Percentiles rank a stretch among this genome's conserved stretches.
These are phyloP conservation scores for Xylaria sp. DNA, from an alignment of 2,329 filamentous ascomycete genomes.

Conservation along the genomic window DNA sequence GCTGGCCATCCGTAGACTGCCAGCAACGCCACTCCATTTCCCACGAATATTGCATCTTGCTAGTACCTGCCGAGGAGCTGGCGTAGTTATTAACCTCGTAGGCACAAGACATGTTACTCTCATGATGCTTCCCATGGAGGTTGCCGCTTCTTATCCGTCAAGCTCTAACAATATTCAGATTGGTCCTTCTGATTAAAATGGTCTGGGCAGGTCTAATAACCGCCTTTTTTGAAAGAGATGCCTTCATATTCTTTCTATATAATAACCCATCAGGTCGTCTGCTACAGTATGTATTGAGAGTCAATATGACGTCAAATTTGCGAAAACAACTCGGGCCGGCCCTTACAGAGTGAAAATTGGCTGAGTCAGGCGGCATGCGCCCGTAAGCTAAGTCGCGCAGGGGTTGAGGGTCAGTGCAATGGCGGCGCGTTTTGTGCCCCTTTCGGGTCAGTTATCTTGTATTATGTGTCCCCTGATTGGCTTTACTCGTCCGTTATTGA, in stretches of 20 bases:
- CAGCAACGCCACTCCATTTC: conserved; percentile 39
- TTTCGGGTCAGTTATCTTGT: neutral
- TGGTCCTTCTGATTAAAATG: neutral
- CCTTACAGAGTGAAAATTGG: neutral
- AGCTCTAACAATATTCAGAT: neutral
- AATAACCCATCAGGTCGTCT: neutral
- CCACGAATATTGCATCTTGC: conserved; percentile 1
- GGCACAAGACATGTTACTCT: conserved; percentile 20
- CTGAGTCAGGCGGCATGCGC: conserved; percentile 8
- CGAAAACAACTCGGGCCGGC: conserved; percentile 42
- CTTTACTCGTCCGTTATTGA: too few species aligned
- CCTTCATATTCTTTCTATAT: conserved; percentile 8
- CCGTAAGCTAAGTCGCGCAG: conserved; percentile 7
- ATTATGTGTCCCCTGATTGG: conserved; percentile 7
- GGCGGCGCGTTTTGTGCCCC: neutral
- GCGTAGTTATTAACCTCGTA: conserved; percentile 1
- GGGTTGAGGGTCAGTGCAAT: neutral
- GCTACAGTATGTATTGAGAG: neutral
- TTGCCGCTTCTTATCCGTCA: neutral
- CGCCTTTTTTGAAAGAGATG: neutral
- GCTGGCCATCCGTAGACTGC: conserved; percentile 51
- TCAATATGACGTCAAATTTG: conserved; percentile 42
- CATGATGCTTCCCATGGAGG: conserved; percentile 10
- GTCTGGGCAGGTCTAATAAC: neutral
- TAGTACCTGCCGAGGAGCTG: conserved; percentile 1